Base-by-base conservation (phyloP, 2,329 filamentous ascomycete genomes). In the Scytalidium sp. region DNA sequence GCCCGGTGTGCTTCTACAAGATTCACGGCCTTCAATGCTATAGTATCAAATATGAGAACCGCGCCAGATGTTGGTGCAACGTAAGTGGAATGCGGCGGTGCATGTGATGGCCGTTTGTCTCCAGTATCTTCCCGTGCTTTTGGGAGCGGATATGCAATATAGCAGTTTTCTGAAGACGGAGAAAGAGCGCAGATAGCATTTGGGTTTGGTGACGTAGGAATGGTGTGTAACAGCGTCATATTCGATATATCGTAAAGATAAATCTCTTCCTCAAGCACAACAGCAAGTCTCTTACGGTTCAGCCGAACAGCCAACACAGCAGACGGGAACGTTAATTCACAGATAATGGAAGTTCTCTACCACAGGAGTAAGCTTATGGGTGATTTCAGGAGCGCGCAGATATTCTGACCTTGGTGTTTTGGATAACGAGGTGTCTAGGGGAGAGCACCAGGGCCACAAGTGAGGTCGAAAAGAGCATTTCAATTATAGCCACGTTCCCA, bases 221-320 rank as follows among this genome's bases (percentile, higher is more conserved):
- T 96, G 5, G 90, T 96, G 68, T 91, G 88, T 39, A 97, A 78
- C 51, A 97, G 82, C 62, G 88, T 93, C 93, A 99, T 97, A 66
- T 97, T 97, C 70, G 92, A 91, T 58, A 99, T 97, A 68, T 99
- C 94, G 74, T 99, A 99, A 44, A 99, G 80, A 71, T 97, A 99
- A 55, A 97, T 96, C 67, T 96, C 88, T 61, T 96, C 91, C 67
- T 99, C 94, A 50, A 97, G 79, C 13, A 97, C 86, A 25, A 99
- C 92, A 11, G 94, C 90, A 21, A 99, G 80, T 32, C 94, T 85
- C 70, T 97, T 97, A 59, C 94, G 83, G 69, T 99, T 99, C 62
- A 99, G 76, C 57, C 92, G 88, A 51, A 99, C 90, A 19, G 93
- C 92, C 39, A 97, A 81, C 10, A 99, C 91, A 45, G 92, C 91